These are phyloP conservation scores for Hemileia vastatrix DNA, from an alignment of 1,284 basidiomycete species.

Conservation along the genomic window DNA sequence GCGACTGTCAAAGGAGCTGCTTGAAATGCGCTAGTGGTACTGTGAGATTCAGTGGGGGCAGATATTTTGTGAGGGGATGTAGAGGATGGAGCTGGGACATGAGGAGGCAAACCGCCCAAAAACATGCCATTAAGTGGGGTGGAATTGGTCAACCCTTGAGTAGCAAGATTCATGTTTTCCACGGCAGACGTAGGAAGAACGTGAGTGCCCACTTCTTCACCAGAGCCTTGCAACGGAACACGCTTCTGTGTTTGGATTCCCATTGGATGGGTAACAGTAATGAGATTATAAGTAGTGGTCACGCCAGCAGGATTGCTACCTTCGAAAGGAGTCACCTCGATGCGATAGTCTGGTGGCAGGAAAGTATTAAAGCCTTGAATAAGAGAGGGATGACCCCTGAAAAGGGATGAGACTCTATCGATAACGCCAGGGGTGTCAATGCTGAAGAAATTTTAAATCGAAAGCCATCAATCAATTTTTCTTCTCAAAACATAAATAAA, in stretches of 20 bases:
- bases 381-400: constrained; percentile 82
- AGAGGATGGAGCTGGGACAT: background rate
- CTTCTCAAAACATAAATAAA: too few relatives aligned
- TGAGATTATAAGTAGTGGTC: constrained; percentile 37
- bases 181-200: constrained; percentile 5
- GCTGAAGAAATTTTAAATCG: constrained; percentile 50
- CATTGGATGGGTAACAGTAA: constrained; percentile 32
- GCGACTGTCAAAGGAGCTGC: background rate
- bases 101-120: background rate
- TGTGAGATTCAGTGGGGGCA: too few relatives aligned
- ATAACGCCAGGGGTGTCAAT: constrained; percentile 99
- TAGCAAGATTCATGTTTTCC: background rate
- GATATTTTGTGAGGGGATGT: background rate
- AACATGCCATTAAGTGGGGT: background rate
- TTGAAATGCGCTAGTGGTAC: too few relatives aligned
- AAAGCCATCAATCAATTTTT: too few relatives aligned
- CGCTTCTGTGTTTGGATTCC: constrained; percentile 31
- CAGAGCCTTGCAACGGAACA: constrained; percentile 22
- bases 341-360: constrained; percentile 89
- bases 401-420: constrained; percentile 86
- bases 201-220: constrained; percentile 22
- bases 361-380: constrained; percentile 99
- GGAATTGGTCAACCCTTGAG: background rate
- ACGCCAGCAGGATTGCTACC: constrained; percentile 50
- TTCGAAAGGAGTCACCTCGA: constrained; percentile 65